Base-by-base conservation (phyloP, 2,329 filamentous ascomycete species). In the Stachybotrys chartarum region DNA sequence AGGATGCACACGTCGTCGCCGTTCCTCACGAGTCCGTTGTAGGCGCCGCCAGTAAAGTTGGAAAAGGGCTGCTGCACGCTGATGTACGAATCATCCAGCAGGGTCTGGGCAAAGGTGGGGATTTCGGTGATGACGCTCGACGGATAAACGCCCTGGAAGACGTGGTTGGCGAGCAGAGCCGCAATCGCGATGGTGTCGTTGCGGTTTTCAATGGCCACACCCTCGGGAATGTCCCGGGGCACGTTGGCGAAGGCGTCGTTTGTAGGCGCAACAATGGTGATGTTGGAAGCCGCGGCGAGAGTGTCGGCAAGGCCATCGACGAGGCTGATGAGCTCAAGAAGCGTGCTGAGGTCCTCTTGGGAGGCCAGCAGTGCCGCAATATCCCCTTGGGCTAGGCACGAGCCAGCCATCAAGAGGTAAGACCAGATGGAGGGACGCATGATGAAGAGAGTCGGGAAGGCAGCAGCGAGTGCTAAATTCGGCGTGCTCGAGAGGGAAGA, bases 41-140 rank as follows among this genome's bases (percentile, higher is more conserved):
- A 70, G 47, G 68, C 66, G 3, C 69, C 70, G 14, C 68, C 68
- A 5, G 69, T 71, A 52, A 71, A 68, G 59, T 72, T 72, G 7
- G 65, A 64, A 55, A 71, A 70, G 0, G 72, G 70, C 60, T 73
- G 71, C 7, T 61, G 57, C 6, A 58, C 60, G 12, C 59, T 69
- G 48, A 66, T 52, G 39, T 68, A 70, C n/a, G 63, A 65, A 2
- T 56, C 56, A 17, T 70, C 63, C 4, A 70, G 57, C 16, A 70
- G 57, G 5, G 64, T 66, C 58, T 68, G 67, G 7, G 59, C 59
- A 54, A 65, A 71, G 2, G 58, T 55, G n/a, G 69, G 69, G 5
- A 64, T 53, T 3, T 70, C 55, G 3, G 63, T 67, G 24, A 66
- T 60, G 7, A 55, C 67, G 6, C 54, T 51, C 4, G 69, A 61